A percentile compares a stretch with the other conserved stretches of the same genome.
Conservation (phyloP, 495 filamentous ascomycete species). For the Penicillium robsamsonii region DNA sequence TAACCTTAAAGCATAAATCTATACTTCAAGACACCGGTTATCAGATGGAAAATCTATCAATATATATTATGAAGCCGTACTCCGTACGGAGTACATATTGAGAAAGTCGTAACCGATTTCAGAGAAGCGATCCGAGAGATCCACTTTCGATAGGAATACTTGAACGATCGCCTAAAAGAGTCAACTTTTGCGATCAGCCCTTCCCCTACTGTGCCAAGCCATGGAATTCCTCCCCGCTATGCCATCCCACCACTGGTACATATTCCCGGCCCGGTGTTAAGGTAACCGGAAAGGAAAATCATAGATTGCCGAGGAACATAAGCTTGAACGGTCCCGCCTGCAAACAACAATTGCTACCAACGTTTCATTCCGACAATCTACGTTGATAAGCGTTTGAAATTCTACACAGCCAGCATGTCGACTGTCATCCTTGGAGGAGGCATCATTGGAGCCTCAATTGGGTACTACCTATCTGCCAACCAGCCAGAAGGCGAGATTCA, state of each 20-base stretch:
- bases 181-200: background rate
- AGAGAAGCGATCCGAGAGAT: background rate
- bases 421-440: constrained; percentile 77
- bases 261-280: background rate
- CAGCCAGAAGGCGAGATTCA: constrained; percentile 57
- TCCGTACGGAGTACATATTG: background rate
- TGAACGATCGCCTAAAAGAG: background rate
- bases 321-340: background rate
- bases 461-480: constrained; percentile 61
- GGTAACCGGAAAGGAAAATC: background rate
- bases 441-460: constrained; percentile 76
- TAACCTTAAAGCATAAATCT: too few species aligned
- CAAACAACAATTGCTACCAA: background rate
- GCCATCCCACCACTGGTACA: background rate
- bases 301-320: background rate
- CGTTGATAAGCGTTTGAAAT: constrained; percentile 1
- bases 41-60: too few species aligned
- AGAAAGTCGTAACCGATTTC: background rate
- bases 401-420: constrained; percentile 25
- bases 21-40: too few species aligned
- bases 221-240: background rate
- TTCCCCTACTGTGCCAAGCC: background rate
- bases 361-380: background rate
- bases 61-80: too few species aligned
- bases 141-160: background rate